Conservation (phyloP, 1,139 yeast genomes). For the Kodamaea fungicola region DNA sequence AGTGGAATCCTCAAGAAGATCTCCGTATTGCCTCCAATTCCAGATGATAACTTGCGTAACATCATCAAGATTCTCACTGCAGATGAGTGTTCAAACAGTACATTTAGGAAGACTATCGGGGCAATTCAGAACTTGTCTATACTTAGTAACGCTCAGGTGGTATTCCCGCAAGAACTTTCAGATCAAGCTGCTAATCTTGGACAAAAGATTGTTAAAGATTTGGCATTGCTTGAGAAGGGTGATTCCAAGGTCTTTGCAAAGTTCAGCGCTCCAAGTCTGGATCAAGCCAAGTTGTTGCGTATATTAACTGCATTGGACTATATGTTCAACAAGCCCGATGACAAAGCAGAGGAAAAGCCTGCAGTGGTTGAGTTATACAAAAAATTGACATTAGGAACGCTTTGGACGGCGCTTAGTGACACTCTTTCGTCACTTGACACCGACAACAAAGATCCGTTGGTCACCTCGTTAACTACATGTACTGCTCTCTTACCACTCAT, state of each 20-base stretch:
- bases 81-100: slow-evolving; percentile 81
- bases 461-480: slow-evolving; percentile 56
- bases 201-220: slow-evolving; percentile 52
- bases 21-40: slow-evolving; percentile 53
- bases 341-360: slow-evolving; percentile 1
- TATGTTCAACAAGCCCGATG: slow-evolving; percentile 46
- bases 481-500: slow-evolving; percentile 82
- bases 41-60: slow-evolving; percentile 58
- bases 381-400: slow-evolving; percentile 64
- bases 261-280: slow-evolving; percentile 80
- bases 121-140: slow-evolving; percentile 77
- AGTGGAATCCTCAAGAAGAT: slow-evolving; percentile 30
- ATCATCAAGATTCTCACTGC: slow-evolving; percentile 72
- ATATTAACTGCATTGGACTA: slow-evolving; percentile 88
- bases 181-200: slow-evolving; percentile 64
- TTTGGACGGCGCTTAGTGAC: slow-evolving; percentile 87
- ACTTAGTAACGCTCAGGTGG: slow-evolving; percentile 57
- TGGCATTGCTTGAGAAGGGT: slow-evolving; percentile 48
- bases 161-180: slow-evolving; percentile 69
- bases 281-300: slow-evolving; percentile 81
- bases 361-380: slow-evolving; percentile 46
- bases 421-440: slow-evolving; percentile 58
- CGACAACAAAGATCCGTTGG: slow-evolving; percentile 8
- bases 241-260: slow-evolving; percentile 48
- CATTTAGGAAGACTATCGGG: slow-evolving; percentile 80